Percentiles rank a stretch among this genome's conserved stretches.
Conservation (phyloP, 768 basidiomycete genomes). For the Pleurotus eryngii region DNA sequence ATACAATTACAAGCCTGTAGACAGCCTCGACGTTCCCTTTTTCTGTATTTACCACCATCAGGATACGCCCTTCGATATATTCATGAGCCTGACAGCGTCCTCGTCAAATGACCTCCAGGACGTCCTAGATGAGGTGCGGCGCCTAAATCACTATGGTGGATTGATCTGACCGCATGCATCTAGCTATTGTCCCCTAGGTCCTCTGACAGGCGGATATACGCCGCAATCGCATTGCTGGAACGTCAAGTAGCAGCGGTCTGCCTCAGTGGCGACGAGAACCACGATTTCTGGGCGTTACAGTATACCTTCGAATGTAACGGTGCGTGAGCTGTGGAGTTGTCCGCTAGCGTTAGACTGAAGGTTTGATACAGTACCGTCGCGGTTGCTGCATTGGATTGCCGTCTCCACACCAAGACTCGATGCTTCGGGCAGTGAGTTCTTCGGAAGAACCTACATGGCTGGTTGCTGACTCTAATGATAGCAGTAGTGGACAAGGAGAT, state of each 20-base stretch:
- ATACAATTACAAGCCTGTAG: too few relatives aligned
- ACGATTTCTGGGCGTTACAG: conserved; percentile 57
- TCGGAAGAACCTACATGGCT: conserved; percentile 41
- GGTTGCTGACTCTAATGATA: conserved; percentile 16
- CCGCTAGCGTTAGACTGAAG: neutral
- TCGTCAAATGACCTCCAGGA: neutral
- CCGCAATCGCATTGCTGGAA: conserved; percentile 35
- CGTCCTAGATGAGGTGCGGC: conserved; percentile 2
- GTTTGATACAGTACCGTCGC: conserved; percentile 55
- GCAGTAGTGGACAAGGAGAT: conserved; percentile 48
- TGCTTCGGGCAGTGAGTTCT: conserved; percentile 37
- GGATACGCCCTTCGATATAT: neutral
- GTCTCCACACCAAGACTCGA: conserved; percentile 50
- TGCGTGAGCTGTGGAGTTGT: conserved; percentile 29
- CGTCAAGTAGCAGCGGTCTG: conserved; percentile 50
- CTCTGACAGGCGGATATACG: conserved; percentile 5
- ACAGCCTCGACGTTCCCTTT: too few relatives aligned
- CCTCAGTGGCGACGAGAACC: conserved; percentile 36
- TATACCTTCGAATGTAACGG: conserved; percentile 83
- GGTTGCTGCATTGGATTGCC: conserved; percentile 63
- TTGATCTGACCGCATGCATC: neutral
- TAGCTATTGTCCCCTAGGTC: conserved; percentile 6
- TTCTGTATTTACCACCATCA: neutral
- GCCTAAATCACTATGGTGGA: neutral
- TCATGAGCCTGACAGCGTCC: neutral